Base-by-base conservation (phyloP, 129 eudicot species). In the Chrysanthemum seticuspe region DNA sequence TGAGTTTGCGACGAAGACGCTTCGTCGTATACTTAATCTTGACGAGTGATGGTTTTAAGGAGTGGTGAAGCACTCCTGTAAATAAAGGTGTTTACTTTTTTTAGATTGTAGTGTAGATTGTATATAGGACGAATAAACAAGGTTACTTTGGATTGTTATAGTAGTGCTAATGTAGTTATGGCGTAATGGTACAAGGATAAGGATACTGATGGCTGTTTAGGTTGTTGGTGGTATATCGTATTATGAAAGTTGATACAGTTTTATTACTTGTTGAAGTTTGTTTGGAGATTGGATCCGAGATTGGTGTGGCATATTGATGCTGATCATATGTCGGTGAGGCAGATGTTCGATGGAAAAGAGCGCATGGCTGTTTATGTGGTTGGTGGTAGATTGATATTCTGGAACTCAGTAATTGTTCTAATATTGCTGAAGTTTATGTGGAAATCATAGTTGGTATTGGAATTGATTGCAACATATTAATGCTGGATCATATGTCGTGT, bases 11-110 rank as follows among this genome's bases (percentile, higher is more conserved):
- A 94, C 99, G 1, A 79, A 87, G 85, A 87, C 90, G 40, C 88
- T 81, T 58, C 93, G 99, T 80, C 97, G 99, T 86, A 94, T 94
- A 47, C 96, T 94, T 74, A 90, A 94, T 70, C 97, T 94, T 57
- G 99, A 90, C 29, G 89, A 86, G 67, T 86, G 96, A 90, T 51
- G 5, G 47, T 40, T 13, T 27, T 19, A 49, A 63, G 78, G 79
- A 79, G 87, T 72, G 75, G 47, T 23, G 11, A 5, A 36, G 21
- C 78, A 67, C 83, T 86, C 86, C 76, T 85, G 93, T 87, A 90
- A 79, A 85, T 90, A 85, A 83, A 78, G 59, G 77, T 68, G 49
- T 80, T 72, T 68, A 78, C 83, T 34, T 48, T 47, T 40, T 61
- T 55, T 60, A 71, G 34, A 65, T 50, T 78, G 67, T 73, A 45